phyloP scores from a whole-genome alignment of 23 red algal species.

The Pyropia haitanensis region DNA sequence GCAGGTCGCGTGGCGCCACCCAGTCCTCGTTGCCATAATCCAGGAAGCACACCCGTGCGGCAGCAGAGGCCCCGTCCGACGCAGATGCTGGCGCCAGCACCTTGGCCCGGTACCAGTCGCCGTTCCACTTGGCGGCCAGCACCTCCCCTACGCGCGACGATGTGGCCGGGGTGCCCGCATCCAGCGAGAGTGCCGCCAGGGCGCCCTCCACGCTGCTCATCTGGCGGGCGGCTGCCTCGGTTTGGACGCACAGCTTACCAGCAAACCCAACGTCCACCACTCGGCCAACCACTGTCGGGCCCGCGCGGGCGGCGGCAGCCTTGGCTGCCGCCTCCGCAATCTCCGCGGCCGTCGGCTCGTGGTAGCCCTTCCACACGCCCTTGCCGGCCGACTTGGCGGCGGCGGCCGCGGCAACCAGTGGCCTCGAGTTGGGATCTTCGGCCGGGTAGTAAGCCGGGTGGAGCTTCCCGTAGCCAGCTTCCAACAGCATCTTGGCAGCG shows the following conservation, averaged over 20 bases:
- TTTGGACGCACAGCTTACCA: slow-evolving; percentile 63
- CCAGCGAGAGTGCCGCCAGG: slow-evolving; percentile 31
- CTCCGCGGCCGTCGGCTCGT: slow-evolving; percentile 17
- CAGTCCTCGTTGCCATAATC: slow-evolving; percentile 79
- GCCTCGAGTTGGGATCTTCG: slow-evolving; percentile 21
- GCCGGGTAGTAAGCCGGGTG: slow-evolving; percentile 41
- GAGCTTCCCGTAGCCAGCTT: slow-evolving; percentile 53
- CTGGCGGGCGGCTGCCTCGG: slow-evolving; percentile 13
- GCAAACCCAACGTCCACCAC: slow-evolving; percentile 79
- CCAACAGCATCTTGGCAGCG: slow-evolving; percentile 28
- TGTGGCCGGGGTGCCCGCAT: slow-evolving; percentile 9
- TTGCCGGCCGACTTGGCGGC: slow-evolving; percentile 18
- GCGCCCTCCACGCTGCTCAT: slow-evolving; percentile 28
- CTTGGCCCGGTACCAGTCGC: slow-evolving; percentile 63
- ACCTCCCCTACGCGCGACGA: slow-evolving; percentile 32
- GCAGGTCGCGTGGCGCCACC: slow-evolving; percentile 39
- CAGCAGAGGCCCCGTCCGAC: slow-evolving; percentile 9
- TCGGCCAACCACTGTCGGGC: slow-evolving; percentile 18
- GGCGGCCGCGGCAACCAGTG: slow-evolving; percentile 14
- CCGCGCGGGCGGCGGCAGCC: not conserved
- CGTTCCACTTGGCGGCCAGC: slow-evolving; percentile 58
- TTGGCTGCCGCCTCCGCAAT: not conserved
- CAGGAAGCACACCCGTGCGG: slow-evolving; percentile 52
- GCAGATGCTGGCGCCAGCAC: slow-evolving; percentile 5
- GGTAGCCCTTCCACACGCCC: slow-evolving; percentile 60